Base-by-base conservation (phyloP, 805 yeast species). In the Tetrapisispora nanseiensis region DNA sequence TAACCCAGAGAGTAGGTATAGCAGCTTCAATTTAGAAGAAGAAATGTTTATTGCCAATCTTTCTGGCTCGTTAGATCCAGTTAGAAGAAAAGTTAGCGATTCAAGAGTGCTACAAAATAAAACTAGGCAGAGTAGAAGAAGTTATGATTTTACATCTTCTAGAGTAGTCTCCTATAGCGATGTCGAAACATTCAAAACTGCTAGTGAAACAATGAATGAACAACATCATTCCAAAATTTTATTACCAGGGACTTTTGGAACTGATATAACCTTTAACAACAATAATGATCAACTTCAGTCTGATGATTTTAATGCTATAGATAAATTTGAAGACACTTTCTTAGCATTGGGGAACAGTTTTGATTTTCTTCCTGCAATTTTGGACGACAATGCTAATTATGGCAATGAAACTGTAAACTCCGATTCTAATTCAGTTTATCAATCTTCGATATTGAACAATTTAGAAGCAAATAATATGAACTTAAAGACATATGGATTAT, bases 51-150 rank as follows among this genome's bases (percentile, higher is more conserved):
- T 39, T 9, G 6, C 30, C 3, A 9, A 32, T 11, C 5, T 15
- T 13, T 18, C 29, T 12, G 28, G 42, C 22, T 47, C 50, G 2
- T 33, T 55, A 38, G 60, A 55, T 36, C 61, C 61, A 3, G 33
- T 46, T 33, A 46, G 57, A 37, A 46, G 56, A 38, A 51, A 52
- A 29, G 46, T 52, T n/a, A 30, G 49, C 11, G 39, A 45, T 13
- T 51, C 57, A 12, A 51, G 43, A 36, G 46, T 41, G 20, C 46
- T 53, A 9, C 55, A 51, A 38, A 46, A 52, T 19, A 43, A 45
- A 23, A 40, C 47, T 26, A 43, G 38, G 26, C 29, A 26, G 15
- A 40, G 22, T 6, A 39, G 37, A 32, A 31, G 23, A 19, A 24
- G 19, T 6, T 21, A 30, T 19, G 31, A 24, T 15, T 1, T 23